Evolutionary conservation across 2,329 filamentous ascomycete species (phyloP).

Genomic region (Botrytis cinerea): DNA sequence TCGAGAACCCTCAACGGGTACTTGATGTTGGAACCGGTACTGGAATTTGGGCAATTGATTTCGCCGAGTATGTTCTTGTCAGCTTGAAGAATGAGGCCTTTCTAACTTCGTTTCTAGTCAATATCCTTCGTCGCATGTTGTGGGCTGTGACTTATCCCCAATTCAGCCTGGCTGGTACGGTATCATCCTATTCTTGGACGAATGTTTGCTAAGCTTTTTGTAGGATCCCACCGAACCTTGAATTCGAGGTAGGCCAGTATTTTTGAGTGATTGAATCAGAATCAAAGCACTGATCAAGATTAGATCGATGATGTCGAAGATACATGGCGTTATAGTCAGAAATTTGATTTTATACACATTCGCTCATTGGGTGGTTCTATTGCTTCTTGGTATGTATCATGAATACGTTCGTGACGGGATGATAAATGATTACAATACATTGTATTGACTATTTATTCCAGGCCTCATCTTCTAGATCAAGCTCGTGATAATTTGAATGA

Average conservation of each 20-base stretch:
- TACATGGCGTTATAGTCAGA: constrained; percentile 34
- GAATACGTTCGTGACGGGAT: neutral
- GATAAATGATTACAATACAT: neutral
- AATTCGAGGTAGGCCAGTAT: constrained; percentile 35
- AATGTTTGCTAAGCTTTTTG: neutral
- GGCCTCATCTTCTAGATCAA: constrained; percentile 31
- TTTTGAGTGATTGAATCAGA: neutral
- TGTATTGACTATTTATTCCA: constrained; percentile 27
- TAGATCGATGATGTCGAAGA: constrained; percentile 41
- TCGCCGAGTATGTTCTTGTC: constrained; percentile 31
- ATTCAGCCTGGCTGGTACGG: constrained; percentile 36
- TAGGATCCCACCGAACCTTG: constrained; percentile 37
- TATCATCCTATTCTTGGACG: neutral
- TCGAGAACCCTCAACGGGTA: constrained; percentile 19
- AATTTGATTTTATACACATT: constrained; percentile 23
- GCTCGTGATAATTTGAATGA: constrained; percentile 33
- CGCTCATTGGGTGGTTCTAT: constrained; percentile 31
- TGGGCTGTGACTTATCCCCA: constrained; percentile 36
- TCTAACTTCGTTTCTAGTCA: constrained; percentile 36
- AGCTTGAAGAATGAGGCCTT: constrained; percentile 26
- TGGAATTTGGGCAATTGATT: constrained; percentile 24
- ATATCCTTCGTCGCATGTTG: constrained; percentile 32
- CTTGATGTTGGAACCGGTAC: constrained; percentile 23
- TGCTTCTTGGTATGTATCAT: constrained; percentile 45
- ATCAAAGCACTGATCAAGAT: neutral